phyloP scores from a whole-genome alignment of 163 green algal species.

The Botryococcus braunii region DNA sequence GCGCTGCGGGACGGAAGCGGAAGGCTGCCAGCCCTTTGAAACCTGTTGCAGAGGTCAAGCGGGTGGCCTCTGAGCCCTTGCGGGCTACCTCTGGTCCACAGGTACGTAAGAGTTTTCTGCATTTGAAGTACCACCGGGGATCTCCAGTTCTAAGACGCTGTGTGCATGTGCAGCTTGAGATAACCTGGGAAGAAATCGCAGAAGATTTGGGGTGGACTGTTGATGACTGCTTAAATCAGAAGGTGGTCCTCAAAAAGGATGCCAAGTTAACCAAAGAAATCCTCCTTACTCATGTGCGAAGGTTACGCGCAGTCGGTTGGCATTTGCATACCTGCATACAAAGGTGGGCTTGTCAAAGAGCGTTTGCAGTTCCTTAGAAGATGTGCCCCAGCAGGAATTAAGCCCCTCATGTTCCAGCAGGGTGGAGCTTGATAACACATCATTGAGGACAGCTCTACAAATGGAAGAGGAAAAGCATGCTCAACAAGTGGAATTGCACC shows the following conservation, averaged over 20 bases:
- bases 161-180: constrained; percentile 10
- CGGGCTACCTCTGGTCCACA: no score
- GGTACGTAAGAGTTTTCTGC: no score
- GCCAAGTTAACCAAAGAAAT: constrained; percentile 55
- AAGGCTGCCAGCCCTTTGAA: no score
- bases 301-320: constrained; percentile 36
- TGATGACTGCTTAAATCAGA: constrained; percentile 36
- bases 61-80: no score
- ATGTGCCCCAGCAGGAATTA: neutral
- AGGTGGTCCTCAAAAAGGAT: constrained; percentile 41
- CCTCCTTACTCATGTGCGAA: constrained; percentile 32
- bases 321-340: constrained; percentile 19
- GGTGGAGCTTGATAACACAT: neutral
- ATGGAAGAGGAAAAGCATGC: neutral
- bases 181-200: constrained; percentile 28
- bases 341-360: neutral
- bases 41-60: no score
- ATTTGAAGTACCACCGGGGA: no score
- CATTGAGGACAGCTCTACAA: neutral
- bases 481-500: neutral
- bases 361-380: neutral
- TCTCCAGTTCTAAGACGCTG: no score
- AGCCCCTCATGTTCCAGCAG: neutral
- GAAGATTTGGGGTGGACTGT: constrained; percentile 25
- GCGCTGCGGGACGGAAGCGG: no score